Base-by-base conservation (phyloP, 2,329 filamentous ascomycete species). In the Sporothrix schenckii region DNA sequence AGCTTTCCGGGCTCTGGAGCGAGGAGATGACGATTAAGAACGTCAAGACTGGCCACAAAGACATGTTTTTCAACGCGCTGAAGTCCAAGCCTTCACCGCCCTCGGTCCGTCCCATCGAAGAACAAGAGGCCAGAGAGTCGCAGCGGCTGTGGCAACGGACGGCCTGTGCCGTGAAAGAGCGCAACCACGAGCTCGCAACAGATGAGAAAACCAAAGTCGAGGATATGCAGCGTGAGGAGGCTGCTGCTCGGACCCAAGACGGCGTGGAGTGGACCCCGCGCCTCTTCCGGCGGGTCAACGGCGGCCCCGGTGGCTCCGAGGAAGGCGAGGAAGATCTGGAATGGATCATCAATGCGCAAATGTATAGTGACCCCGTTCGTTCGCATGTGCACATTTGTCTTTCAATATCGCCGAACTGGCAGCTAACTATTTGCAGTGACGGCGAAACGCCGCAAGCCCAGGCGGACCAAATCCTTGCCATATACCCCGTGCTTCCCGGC, bases 161-260 rank as follows among this genome's bases (percentile, higher is more conserved):
- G 0, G 91, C 90, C 10, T 85, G 89, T 74, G 95, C 94, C 0
- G 90, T 99, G 72, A 91, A 90, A 77, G 89, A 91, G 65, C 88
- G 90, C 71, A 94, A 99, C 76, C 95, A 99, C 76, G 91, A 92
- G 75, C 81, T 91, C 10, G 95, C 95, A 4, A 99, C 95, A 0
- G 92, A 95, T 73, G 94, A 97, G 77, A 99, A 99, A 83, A 94
- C 92, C n/a, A 92, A 91, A 78, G 92, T 99, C 71, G 95, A 99
- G 79, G 94, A 98, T 76, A 89, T 87, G 77, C 95, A 99, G 80
- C 87, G 95, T 76, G 90, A 94, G 73, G 94, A 97, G 77, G 93
- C 95, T 1, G 91, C 93, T 21, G 88, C 88, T 76, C 87, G 95
- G 76, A 87, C 87, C 44, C 90, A 93, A 63, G 89, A 94, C 13